Conservation (phyloP, 305 asterid genomes). For the Solanum hybrid region DNA sequence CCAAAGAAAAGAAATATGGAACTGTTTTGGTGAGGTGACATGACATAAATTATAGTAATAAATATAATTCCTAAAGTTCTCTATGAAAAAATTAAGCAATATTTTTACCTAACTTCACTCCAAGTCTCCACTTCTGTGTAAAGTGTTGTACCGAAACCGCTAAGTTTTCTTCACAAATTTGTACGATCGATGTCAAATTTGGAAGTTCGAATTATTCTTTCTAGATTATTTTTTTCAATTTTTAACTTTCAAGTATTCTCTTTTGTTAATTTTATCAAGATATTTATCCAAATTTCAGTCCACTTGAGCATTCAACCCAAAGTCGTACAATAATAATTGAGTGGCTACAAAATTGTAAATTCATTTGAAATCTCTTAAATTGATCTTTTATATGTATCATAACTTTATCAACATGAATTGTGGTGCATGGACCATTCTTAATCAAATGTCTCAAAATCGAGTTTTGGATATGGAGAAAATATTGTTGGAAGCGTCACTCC, state of each 20-base stretch:
- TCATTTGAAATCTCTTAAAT: not conserved
- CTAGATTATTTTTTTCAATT: not conserved
- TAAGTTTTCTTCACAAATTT: not conserved
- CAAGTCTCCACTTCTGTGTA: not conserved
- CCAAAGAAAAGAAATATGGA: not conserved
- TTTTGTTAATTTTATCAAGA: not conserved
- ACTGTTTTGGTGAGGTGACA: not conserved
- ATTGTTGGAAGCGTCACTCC: rapidly evolving
- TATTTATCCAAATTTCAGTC: not conserved
- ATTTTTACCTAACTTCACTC: not conserved
- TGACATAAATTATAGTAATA: not conserved
- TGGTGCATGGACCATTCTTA: no score
- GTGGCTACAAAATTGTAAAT: not conserved
- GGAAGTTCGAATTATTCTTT: not conserved
- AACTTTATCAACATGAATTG: rapidly evolving
- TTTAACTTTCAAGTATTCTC: not conserved
- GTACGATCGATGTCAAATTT: not conserved
- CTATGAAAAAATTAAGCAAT: not conserved
- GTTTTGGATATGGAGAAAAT: no score
- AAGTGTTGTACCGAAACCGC: not conserved
- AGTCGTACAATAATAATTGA: not conserved
- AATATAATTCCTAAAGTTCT: not conserved
- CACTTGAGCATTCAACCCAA: not conserved
- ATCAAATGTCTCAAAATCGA: rapidly evolving
- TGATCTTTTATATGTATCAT: not conserved